These are phyloP conservation scores for Aaosphaeria pasadenensis DNA, from an alignment of 2,329 filamentous ascomycete species.

Conservation along the genomic window DNA sequence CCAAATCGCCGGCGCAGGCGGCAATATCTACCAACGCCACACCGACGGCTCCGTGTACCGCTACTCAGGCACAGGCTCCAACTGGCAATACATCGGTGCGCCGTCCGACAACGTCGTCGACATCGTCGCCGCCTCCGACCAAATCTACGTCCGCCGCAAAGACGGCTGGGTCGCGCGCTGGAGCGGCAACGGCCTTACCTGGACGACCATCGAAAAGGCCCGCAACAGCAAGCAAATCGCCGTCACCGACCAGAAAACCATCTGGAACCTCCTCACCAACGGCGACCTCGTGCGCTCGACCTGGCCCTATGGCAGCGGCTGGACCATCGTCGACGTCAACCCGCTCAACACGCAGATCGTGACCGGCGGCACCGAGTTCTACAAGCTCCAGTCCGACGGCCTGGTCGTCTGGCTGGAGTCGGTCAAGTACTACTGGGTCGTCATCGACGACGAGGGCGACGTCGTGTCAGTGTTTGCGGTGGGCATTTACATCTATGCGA, in stretches of 20 bases:
- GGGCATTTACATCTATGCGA: slow-evolving; percentile 18
- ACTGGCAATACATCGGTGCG: slow-evolving; percentile 20
- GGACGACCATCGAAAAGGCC: slow-evolving; percentile 21
- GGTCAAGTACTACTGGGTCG: slow-evolving; percentile 16
- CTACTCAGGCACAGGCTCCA: slow-evolving; percentile 13
- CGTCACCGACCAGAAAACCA: slow-evolving; percentile 18
- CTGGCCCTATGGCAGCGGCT: slow-evolving; percentile 19
- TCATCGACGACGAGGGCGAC: slow-evolving; percentile 15
- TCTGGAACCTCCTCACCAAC: slow-evolving; percentile 23
- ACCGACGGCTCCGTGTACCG: slow-evolving; percentile 21
- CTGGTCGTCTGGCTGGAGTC: slow-evolving; percentile 23
- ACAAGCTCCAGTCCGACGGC: slow-evolving; percentile 24
- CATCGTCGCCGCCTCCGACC: slow-evolving; percentile 21
- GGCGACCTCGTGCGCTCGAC: slow-evolving; percentile 22
- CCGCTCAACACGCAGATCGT: slow-evolving; percentile 19
- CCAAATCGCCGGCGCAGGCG: slow-evolving; percentile 22
- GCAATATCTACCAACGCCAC: slow-evolving; percentile 24
- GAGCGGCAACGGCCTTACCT: slow-evolving; percentile 15
- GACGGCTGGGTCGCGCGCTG: slow-evolving; percentile 26
- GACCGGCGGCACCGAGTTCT: slow-evolving; percentile 25
- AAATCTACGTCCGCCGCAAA: slow-evolving; percentile 25
- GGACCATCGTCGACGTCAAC: slow-evolving; percentile 23
- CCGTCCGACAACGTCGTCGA: slow-evolving; percentile 21
- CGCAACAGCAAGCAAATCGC: slow-evolving; percentile 17
- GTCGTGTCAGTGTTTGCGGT: slow-evolving; percentile 12